phyloP scores from a whole-genome alignment of 2,329 filamentous ascomycete genomes.

The Leptosphaerulina australis region DNA sequence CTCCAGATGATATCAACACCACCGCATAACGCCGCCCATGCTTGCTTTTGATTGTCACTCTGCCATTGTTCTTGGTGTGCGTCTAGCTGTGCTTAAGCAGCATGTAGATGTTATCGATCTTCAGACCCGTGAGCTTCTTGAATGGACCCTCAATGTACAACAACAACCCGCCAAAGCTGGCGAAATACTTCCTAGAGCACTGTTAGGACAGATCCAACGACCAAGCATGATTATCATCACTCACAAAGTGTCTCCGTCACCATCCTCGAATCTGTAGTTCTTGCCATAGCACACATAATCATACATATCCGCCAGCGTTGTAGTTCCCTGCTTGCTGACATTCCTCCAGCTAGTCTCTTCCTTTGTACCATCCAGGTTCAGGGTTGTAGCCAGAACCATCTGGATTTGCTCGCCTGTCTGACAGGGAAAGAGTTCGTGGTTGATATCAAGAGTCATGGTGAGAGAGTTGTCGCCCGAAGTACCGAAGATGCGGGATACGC shows the following conservation, averaged over 20 bases:
- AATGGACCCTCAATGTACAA: conserved; percentile 92
- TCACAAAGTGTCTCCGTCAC: conserved; percentile 84
- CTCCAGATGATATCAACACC: conserved; percentile 38
- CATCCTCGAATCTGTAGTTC: conserved; percentile 87
- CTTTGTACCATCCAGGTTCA: conserved; percentile 79
- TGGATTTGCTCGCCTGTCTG: conserved; percentile 75
- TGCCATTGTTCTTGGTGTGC: not conserved
- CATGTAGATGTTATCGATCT: conserved; percentile 93
- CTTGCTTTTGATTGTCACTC: conserved; percentile 21
- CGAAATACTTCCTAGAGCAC: conserved; percentile 78
- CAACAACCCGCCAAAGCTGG: conserved; percentile 90
- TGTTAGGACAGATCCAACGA: conserved; percentile 32
- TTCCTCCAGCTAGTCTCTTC: conserved; percentile 69
- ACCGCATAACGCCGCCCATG: conserved; percentile 44
- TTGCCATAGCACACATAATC: conserved; percentile 90
- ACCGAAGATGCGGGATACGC: conserved; percentile 83
- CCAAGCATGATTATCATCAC: conserved; percentile 44
- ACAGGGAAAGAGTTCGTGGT: conserved; percentile 88
- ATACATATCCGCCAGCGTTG: conserved; percentile 74
- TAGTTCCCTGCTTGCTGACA: conserved; percentile 56
- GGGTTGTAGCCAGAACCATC: conserved; percentile 81
- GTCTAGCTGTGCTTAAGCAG: conserved; percentile 80
- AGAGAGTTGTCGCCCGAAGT: conserved; percentile 78
- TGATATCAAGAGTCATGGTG: conserved; percentile 86
- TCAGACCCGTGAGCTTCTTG: conserved; percentile 89